A percentile compares a stretch with the other conserved stretches of the same genome.
These are phyloP conservation scores for Scheffersomyces amazonensis DNA, from an alignment of 805 yeast species.

Conservation along the genomic window DNA sequence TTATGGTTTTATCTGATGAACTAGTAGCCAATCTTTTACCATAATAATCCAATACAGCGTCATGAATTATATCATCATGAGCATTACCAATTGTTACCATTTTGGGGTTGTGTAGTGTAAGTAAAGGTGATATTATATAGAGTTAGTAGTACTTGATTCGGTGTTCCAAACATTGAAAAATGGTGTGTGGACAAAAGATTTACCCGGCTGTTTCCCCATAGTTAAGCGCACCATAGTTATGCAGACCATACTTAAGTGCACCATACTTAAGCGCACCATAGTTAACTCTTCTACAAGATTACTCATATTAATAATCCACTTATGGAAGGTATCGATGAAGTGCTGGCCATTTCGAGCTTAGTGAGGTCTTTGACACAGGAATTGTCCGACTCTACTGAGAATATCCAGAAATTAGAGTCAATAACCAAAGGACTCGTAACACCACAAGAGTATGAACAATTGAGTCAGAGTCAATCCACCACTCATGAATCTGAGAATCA, in stretches of 20 bases:
- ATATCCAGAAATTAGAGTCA: slow-evolving; percentile 15
- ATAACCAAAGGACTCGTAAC: slow-evolving; percentile 17
- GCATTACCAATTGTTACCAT: slow-evolving; percentile 88
- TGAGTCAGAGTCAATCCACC: not conserved
- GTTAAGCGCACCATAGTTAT: too few species aligned
- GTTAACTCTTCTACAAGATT: too few species aligned
- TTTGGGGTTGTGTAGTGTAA: not conserved
- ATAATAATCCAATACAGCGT: slow-evolving; percentile 94
- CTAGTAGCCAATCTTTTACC: slow-evolving; percentile 96
- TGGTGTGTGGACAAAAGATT: too few species aligned
- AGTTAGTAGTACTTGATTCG: too few species aligned
- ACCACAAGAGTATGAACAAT: slow-evolving; percentile 10
- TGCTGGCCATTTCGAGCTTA: slow-evolving; percentile 12
- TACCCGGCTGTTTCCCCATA: too few species aligned
- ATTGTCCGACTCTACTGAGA: slow-evolving; percentile 16
- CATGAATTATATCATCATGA: slow-evolving; percentile 91
- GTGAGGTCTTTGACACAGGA: slow-evolving; percentile 16
- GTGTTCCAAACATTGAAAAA: too few species aligned
- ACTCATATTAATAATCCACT: too few species aligned
- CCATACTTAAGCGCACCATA: too few species aligned
- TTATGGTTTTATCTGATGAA: slow-evolving; percentile 93
- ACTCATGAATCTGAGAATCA: not conserved
- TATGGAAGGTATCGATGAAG: slow-evolving; percentile 20
- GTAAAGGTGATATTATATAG: not conserved
- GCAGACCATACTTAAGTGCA: too few species aligned